These are phyloP conservation scores for Lichtheimia ornata DNA, from an alignment of 371 early-diverging fungal genomes.

Conservation along the genomic window DNA sequence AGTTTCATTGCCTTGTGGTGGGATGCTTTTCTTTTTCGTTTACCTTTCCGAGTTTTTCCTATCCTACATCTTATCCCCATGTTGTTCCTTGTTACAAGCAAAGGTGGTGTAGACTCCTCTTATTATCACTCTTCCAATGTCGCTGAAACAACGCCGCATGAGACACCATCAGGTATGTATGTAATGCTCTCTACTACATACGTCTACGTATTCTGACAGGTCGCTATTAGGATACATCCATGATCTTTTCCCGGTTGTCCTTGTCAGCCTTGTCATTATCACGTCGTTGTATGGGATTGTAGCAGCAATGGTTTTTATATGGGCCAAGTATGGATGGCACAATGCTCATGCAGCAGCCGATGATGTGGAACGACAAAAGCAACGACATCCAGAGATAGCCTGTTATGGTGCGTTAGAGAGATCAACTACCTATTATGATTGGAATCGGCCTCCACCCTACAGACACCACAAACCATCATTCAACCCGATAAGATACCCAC, in stretches of 20 bases:
- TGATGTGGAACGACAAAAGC: slow-evolving; percentile 22
- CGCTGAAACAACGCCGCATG: no score
- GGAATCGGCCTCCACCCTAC: slow-evolving; percentile 34
- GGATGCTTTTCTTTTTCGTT: slow-evolving; percentile 7
- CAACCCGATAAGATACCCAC: background rate
- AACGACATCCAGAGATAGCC: slow-evolving; percentile 4
- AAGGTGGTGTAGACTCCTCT: no score
- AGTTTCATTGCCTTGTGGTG: no score
- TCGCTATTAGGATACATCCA: background rate
- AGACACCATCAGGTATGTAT: no score
- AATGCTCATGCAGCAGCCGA: slow-evolving; percentile 4
- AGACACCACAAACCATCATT: slow-evolving; percentile 6
- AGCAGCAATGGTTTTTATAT: background rate
- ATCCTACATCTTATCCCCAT: background rate
- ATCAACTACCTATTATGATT: slow-evolving; percentile 38
- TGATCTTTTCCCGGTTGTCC: background rate
- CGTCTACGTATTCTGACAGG: no score
- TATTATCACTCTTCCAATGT: no score
- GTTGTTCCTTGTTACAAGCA: background rate
- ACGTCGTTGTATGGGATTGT: background rate
- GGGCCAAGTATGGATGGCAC: background rate
- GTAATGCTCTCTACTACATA: no score
- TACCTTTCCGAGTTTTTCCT: background rate
- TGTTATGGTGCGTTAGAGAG: slow-evolving; percentile 17
- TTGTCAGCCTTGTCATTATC: background rate